Percentiles rank a stretch among this genome's conserved stretches.
These are phyloP conservation scores for Verticillium isaacii DNA, from an alignment of 2,329 filamentous ascomycete species.

Conservation along the genomic window DNA sequence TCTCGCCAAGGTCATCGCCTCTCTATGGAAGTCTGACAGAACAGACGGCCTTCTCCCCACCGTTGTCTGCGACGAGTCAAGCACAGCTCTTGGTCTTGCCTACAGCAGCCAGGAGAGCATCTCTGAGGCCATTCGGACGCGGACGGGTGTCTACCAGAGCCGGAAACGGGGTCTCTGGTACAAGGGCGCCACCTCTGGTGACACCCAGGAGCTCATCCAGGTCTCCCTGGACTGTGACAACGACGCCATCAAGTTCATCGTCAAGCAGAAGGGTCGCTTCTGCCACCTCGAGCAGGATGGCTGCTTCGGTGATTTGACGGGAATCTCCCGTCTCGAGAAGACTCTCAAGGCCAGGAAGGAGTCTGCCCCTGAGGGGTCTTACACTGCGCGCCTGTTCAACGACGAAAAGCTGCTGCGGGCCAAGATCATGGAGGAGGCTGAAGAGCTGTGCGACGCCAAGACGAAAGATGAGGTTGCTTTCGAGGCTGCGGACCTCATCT, in stretches of 20 bases:
- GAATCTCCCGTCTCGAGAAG: slow-evolving; percentile 80
- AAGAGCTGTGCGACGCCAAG: slow-evolving; percentile 85
- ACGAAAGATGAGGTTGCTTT: slow-evolving; percentile 82
- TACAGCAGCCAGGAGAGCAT: slow-evolving; percentile 94
- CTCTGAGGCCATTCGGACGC: slow-evolving; percentile 74
- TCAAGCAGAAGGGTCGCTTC: slow-evolving; percentile 87
- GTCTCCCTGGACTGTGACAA: slow-evolving; percentile 89
- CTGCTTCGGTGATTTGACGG: slow-evolving; percentile 83
- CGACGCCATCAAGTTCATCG: slow-evolving; percentile 85
- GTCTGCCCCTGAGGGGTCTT: slow-evolving; percentile 83
- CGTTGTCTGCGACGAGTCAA: slow-evolving; percentile 83
- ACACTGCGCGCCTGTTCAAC: slow-evolving; percentile 88
- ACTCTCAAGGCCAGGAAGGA: slow-evolving; percentile 77
- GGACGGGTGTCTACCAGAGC: slow-evolving; percentile 87
- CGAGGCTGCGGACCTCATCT: slow-evolving; percentile 91
- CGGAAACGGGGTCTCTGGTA: slow-evolving; percentile 94
- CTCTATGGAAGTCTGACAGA: slow-evolving; percentile 75
- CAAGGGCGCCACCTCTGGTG: slow-evolving; percentile 91
- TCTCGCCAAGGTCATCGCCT: slow-evolving; percentile 66
- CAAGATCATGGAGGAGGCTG: slow-evolving; percentile 98
- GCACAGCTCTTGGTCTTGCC: slow-evolving; percentile 79
- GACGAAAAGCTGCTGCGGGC: slow-evolving; percentile 85
- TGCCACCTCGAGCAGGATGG: slow-evolving; percentile 90
- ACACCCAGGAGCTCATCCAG: slow-evolving; percentile 83
- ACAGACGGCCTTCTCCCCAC: slow-evolving; percentile 82